Base-by-base conservation (phyloP, 768 basidiomycete genomes). In the Cyclocybe cylindracea region DNA sequence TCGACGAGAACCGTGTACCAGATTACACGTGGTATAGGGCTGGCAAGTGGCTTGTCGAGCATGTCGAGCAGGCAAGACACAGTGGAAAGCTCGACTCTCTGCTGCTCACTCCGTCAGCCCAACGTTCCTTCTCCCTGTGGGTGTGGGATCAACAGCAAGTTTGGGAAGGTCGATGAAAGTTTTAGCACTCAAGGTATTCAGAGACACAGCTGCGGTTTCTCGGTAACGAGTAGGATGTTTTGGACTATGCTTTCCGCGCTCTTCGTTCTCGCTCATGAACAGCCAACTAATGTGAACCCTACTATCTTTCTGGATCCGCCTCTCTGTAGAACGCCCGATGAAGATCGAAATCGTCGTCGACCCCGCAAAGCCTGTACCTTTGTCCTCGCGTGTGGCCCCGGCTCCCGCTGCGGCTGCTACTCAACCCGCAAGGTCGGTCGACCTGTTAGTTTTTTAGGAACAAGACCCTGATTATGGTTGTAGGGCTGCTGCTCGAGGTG, bases 261-360 rank as follows among this genome's bases (percentile, higher is more conserved):
- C 72, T 72, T 70, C 66, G 59, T 54, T 73, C 70, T 71, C 69
- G 61, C 65, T 58, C 67, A 62, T 68, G 67, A 76, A 77, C 71
- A 69, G 61, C 71, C 76, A 70, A 70, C 79, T 80, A 66, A 82
- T 68, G 61, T 69, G 66, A 24, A 24, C 68, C 70, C 68, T 70
- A 71, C 75, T 77, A 76, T 69, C 66, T 65, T 66, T 61, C 65
- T 62, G 69, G 51, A 55, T 51, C 43, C 57, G 55, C 51, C 44
- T 45, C 54, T 67, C 66, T 72, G 58, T 71, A 98, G 96, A 91
- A 80, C 91, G 91, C 60, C 91, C 93, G 18, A 97, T 98, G 94
- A 96, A 94, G 80, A 94, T 98, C 56, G 96, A 99, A 79, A 92
- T 98, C 59, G 85, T 98, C 40, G 81, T 96, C 67, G 92, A 96